phyloP scores from a whole-genome alignment of 2,329 filamentous ascomycete genomes.

The Colletotrichum plurivorum region DNA sequence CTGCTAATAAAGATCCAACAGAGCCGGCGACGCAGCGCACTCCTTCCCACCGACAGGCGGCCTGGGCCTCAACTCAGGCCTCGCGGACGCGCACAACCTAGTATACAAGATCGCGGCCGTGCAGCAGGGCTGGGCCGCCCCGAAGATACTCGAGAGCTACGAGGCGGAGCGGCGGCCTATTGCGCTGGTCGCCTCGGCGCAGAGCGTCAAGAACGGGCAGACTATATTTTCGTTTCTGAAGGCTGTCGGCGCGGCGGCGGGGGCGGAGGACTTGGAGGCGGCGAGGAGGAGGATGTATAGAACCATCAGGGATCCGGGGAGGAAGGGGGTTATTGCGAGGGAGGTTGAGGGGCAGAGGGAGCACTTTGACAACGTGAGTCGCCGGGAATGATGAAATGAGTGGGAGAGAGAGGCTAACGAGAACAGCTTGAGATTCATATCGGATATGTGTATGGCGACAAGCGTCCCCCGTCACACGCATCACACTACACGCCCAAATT shows the following conservation, averaged over 20 bases:
- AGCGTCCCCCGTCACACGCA: slow-evolving; percentile 50
- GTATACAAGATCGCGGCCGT: slow-evolving; percentile 55
- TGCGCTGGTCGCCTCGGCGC: slow-evolving; percentile 55
- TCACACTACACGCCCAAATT: slow-evolving; percentile 55
- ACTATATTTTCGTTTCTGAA: slow-evolving; percentile 58
- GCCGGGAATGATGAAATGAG: not conserved
- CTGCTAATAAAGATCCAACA: slow-evolving; percentile 7
- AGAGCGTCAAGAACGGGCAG: slow-evolving; percentile 60
- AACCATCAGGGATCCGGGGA: slow-evolving; percentile 48
- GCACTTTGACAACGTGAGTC: slow-evolving; percentile 56
- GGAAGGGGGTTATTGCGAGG: slow-evolving; percentile 47
- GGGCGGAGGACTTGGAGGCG: slow-evolving; percentile 45
- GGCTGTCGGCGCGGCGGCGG: slow-evolving; percentile 53
- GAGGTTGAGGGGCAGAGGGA: slow-evolving; percentile 55
- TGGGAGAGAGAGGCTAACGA: too few species aligned
- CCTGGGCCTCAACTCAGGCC: slow-evolving; percentile 49
- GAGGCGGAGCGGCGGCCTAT: slow-evolving; percentile 54
- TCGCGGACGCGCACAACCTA: slow-evolving; percentile 51
- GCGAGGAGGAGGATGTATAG: slow-evolving; percentile 48
- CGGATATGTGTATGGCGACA: slow-evolving; percentile 57
- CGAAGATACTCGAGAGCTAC: slow-evolving; percentile 53
- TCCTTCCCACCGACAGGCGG: slow-evolving; percentile 52
- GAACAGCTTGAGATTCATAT: slow-evolving; percentile 56
- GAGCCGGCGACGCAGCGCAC: slow-evolving; percentile 51
- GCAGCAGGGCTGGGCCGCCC: slow-evolving; percentile 48